A percentile compares a stretch with the other conserved stretches of the same genome.
phyloP scores from a whole-genome alignment of 345 rosid genomes.

The Aquilaria malaccensis region DNA sequence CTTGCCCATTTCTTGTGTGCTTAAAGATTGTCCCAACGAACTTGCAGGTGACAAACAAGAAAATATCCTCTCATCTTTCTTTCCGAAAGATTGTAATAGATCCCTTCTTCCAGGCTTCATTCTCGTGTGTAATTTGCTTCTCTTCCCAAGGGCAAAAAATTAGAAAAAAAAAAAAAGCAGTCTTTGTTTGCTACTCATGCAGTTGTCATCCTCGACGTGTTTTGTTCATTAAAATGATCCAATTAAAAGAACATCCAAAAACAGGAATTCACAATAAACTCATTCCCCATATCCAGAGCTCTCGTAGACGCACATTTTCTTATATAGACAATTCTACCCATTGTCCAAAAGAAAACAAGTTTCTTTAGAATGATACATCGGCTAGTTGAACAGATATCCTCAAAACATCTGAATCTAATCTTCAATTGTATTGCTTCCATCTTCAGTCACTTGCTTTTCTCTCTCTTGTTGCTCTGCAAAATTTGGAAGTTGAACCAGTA shows the following conservation, averaged over 20 bases:
- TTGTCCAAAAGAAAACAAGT: slow-evolving; percentile 14
- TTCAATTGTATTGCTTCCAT: slow-evolving; percentile 23
- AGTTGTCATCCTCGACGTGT: too few species aligned
- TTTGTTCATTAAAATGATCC: too few species aligned
- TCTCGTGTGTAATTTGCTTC: too few species aligned
- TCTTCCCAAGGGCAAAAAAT: too few species aligned
- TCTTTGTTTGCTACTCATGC: too few species aligned
- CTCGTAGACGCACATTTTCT: neutral
- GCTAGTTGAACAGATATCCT: neutral
- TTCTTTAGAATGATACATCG: neutral
- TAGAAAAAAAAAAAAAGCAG: too few species aligned
- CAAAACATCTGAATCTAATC: slow-evolving; percentile 12
- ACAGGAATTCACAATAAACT: too few species aligned
- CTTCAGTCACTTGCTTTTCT: slow-evolving; percentile 45
- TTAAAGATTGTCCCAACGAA: slow-evolving; percentile 2
- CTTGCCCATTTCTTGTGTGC: slow-evolving; percentile 16
- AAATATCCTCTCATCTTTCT: neutral
- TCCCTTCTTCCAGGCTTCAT: neutral
- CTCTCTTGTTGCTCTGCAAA: slow-evolving; percentile 65
- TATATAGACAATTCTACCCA: too few species aligned
- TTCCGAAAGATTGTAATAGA: neutral
- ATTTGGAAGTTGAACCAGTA: neutral
- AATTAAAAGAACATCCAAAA: too few species aligned
- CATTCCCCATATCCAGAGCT: neutral
- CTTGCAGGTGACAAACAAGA: neutral